Percentiles rank a stretch among this genome's conserved stretches.
phyloP scores from a whole-genome alignment of 2,329 filamentous ascomycete genomes.

The Fusarium odoratissimum region DNA sequence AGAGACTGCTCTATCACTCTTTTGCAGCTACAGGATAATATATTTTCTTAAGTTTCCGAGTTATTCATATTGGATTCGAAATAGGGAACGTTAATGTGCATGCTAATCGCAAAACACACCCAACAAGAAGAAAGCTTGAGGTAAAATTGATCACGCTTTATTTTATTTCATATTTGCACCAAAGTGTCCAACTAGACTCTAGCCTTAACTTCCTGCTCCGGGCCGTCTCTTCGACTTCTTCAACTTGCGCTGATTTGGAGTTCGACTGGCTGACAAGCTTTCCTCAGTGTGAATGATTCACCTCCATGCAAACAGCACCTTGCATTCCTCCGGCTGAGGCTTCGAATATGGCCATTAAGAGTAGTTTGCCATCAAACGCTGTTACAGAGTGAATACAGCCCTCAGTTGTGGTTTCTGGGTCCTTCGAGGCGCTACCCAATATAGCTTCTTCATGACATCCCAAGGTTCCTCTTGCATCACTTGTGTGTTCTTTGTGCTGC shows the following conservation, averaged over 20 bases:
- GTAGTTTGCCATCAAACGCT: not conserved
- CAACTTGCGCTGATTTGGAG: too few relatives aligned
- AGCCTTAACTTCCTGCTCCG: too few relatives aligned
- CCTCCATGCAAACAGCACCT: too few relatives aligned
- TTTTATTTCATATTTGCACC: not conserved
- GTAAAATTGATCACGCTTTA: not conserved
- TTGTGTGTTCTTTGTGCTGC: not conserved
- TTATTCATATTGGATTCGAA: not conserved
- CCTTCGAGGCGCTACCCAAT: not conserved
- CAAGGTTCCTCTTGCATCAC: not conserved
- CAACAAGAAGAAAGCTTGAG: not conserved
- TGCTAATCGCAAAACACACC: not conserved
- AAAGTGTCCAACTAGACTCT: not conserved
- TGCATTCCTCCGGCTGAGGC: too few relatives aligned
- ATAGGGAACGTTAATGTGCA: not conserved
- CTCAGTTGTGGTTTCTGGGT: not conserved
- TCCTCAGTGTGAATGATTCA: too few relatives aligned
- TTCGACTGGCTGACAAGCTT: too few relatives aligned
- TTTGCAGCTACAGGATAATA: not conserved
- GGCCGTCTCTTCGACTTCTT: too few relatives aligned
- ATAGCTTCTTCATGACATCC: not conserved
- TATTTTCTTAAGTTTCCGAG: not conserved
- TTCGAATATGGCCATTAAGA: not conserved
- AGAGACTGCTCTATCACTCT: not conserved
- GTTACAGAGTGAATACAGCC: not conserved